Conservation (phyloP, 2,329 filamentous ascomycete genomes). For the Trichophyton equinum region DNA sequence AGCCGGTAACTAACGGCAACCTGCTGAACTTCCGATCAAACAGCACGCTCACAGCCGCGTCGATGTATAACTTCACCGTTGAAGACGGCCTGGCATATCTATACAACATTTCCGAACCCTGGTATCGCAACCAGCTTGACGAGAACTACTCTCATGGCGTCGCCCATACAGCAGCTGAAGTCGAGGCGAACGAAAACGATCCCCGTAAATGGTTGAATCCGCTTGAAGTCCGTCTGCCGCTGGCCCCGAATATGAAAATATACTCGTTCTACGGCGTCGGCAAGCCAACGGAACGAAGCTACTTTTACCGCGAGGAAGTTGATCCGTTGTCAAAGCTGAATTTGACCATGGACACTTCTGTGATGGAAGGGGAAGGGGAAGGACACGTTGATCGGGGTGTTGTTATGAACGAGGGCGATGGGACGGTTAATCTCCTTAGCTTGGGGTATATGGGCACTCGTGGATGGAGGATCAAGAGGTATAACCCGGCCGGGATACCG, state of each 20-base stretch:
- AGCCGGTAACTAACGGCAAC: conserved; percentile 62
- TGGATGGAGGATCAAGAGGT: conserved; percentile 86
- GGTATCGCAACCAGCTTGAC: conserved; percentile 66
- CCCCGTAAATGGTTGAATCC: conserved; percentile 88
- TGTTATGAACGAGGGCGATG: conserved; percentile 90
- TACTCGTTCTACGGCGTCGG: conserved; percentile 95
- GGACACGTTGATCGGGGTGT: conserved; percentile 63
- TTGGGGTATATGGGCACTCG: conserved; percentile 94
- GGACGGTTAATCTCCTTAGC: conserved; percentile 85
- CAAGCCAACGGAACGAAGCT: conserved; percentile 83
- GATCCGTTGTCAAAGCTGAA: conserved; percentile 47
- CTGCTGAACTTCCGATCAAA: conserved; percentile 66
- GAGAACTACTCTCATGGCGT: conserved; percentile 78
- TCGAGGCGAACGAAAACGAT: conserved; percentile 68
- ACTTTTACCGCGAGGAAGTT: conserved; percentile 71
- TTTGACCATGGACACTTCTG: conserved; percentile 42
- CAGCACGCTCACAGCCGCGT: conserved; percentile 34
- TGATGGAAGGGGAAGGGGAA: conserved; percentile 28
- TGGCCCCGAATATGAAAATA: conserved; percentile 81
- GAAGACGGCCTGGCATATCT: conserved; percentile 65
- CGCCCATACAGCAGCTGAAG: conserved; percentile 64
- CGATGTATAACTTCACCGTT: conserved; percentile 64
- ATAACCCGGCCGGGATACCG: conserved; percentile 73
- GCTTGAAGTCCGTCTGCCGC: conserved; percentile 75
- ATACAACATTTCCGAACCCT: conserved; percentile 63